These are phyloP conservation scores for Amanita muscaria DNA, from an alignment of 768 basidiomycete species.

Conservation along the genomic window DNA sequence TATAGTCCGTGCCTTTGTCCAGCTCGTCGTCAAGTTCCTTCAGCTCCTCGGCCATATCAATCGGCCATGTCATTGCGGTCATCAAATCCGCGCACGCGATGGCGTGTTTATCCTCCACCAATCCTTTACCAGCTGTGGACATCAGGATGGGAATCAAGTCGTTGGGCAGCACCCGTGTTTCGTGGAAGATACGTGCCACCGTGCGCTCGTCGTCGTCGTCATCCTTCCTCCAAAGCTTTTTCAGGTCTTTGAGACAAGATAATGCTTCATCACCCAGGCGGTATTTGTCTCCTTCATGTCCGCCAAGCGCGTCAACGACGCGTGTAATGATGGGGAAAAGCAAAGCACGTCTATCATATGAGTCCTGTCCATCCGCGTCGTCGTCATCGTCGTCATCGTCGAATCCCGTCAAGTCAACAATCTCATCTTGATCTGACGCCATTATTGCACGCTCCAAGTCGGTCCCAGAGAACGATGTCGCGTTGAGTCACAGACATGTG, in stretches of 20 bases:
- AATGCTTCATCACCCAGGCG: conserved; percentile 73
- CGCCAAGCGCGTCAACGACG: conserved; percentile 77
- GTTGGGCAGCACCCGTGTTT: conserved; percentile 76
- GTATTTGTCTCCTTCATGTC: conserved; percentile 57
- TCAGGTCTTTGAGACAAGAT: conserved; percentile 88
- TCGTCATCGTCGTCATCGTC: conserved; percentile 22
- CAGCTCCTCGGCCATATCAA: conserved; percentile 89
- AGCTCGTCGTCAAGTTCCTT: conserved; percentile 83
- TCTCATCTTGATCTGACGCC: background rate
- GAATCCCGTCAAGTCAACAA: conserved; percentile 26
- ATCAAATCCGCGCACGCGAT: conserved; percentile 83
- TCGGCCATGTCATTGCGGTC: conserved; percentile 98
- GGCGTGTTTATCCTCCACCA: conserved; percentile 75
- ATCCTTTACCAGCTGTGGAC: conserved; percentile 68
- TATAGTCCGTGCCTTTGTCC: conserved; percentile 83
- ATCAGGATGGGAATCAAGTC: conserved; percentile 84
- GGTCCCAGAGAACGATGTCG: conserved; percentile 7
- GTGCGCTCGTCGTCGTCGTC: conserved; percentile 96
- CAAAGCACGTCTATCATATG: conserved; percentile 39
- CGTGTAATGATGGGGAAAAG: conserved; percentile 61
- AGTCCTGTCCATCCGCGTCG: conserved; percentile 8
- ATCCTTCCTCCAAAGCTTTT: conserved; percentile 93
- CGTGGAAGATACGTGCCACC: conserved; percentile 87
- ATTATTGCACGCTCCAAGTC: too few relatives aligned
- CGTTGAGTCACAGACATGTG: conserved; percentile 7